A percentile compares a stretch with the other conserved stretches of the same genome.
Conservation (phyloP, 2,329 filamentous ascomycete genomes). For the Pyricularia sp. region DNA sequence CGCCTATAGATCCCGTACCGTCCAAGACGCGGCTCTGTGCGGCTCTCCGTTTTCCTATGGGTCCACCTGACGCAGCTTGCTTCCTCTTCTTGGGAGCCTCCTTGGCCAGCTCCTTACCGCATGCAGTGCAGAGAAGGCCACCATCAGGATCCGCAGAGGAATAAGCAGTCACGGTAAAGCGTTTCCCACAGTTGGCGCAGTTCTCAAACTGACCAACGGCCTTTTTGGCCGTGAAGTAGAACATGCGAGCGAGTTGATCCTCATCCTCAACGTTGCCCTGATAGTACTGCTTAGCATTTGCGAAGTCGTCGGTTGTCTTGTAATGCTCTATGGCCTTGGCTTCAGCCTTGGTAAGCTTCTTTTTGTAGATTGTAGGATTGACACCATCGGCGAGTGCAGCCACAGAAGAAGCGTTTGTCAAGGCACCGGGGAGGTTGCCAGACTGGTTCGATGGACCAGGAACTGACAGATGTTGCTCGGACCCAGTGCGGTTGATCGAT, state of each 20-base stretch:
- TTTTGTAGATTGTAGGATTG: slow-evolving; percentile 13
- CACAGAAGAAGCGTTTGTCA: slow-evolving; percentile 7
- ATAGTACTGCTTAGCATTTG: slow-evolving; percentile 34
- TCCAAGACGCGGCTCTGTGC: slow-evolving; percentile 76
- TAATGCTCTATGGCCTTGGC: slow-evolving; percentile 40
- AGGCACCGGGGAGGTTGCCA: neutral
- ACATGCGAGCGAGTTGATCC: slow-evolving; percentile 34
- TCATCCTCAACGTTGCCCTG: slow-evolving; percentile 28
- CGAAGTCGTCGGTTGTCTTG: slow-evolving; percentile 32
- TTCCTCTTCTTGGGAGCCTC: slow-evolving; percentile 45
- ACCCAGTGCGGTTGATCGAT: slow-evolving; percentile 2
- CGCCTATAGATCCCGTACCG: slow-evolving; percentile 50
- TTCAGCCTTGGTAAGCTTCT: slow-evolving; percentile 40
- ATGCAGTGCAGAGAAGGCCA: slow-evolving; percentile 72
- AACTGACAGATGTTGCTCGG: slow-evolving; percentile 7
- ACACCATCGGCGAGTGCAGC: slow-evolving; percentile 7
- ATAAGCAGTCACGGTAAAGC: slow-evolving; percentile 88
- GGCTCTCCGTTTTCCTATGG: slow-evolving; percentile 54
- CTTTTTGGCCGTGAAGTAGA: slow-evolving; percentile 30
- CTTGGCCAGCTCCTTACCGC: slow-evolving; percentile 62
- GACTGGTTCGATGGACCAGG: neutral
- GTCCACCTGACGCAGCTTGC: slow-evolving; percentile 34
- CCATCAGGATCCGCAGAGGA: slow-evolving; percentile 71
- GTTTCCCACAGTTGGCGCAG: slow-evolving; percentile 71
- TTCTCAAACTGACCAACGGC: slow-evolving; percentile 77